Base-by-base conservation (phyloP, 23 red algal genomes). In the Agarophyton chilense region DNA sequence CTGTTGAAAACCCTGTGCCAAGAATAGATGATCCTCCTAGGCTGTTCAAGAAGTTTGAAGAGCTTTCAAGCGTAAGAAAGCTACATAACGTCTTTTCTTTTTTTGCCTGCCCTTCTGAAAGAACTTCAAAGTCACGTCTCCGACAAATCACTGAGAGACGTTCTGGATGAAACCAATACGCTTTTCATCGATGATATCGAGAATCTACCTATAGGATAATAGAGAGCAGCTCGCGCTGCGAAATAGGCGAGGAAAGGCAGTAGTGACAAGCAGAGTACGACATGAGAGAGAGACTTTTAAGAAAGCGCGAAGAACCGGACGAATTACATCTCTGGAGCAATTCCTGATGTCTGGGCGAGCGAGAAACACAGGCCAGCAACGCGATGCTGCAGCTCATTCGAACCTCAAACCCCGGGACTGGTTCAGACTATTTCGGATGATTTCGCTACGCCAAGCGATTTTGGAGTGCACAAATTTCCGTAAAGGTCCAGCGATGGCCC, bases 1-100 rank as follows among this genome's bases (percentile, higher is more conserved):
- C 45, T 36, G 77, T 95, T 8, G 83, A 75, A 28, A 94, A 98
- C 43, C 96, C 88, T 19, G 91, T 98, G 26, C 92, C 90, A 28
- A 62, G 93, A 36, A 84, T 95, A 10, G 93, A 52, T 17, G 88
- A 94, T 67, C 92, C 96, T 19, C 81, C 91, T 34, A 95, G 96
- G 96, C 63, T 98, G 12, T 32, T 82, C 1, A 81, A 86, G 90
- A 82, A 88, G 19, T 70, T 62, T 32, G 44, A 75, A 41, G 89
- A 98, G 60, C 78, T 92, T 33, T 45, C 18, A 22, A 51, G 85
- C 42, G 38, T 65, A 38, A 63, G 79, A 22, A 95, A 92, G 51
- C 92, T 95, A 35, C 63, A 84, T 14, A 78, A 42, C 17, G 33
- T 98, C 14, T 84, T 42, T 38, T 68, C 89, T 19, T 98, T 93